These are phyloP conservation scores for Epithele typhae DNA, from an alignment of 768 basidiomycete genomes.

Conservation along the genomic window DNA sequence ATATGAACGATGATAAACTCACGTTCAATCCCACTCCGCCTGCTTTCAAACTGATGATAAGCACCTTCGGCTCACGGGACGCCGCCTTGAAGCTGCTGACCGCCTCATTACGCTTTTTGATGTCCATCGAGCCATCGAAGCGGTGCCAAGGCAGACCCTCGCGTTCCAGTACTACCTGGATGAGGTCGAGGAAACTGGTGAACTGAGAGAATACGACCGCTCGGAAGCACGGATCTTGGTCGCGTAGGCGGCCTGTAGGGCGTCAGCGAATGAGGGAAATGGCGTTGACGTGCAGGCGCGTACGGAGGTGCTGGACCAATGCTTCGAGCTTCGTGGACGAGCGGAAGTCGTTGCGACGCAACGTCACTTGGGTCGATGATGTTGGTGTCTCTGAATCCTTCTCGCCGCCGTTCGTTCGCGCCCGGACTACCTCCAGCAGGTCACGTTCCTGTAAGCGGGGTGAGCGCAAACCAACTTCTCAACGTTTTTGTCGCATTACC, in stretches of 20 bases:
- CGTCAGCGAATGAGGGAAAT: not conserved
- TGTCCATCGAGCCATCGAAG: constrained; percentile 91
- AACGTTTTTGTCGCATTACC: constrained; percentile 26
- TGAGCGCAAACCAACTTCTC: too few relatives aligned
- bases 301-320: constrained; percentile 67
- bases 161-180: constrained; percentile 64
- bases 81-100: constrained; percentile 72
- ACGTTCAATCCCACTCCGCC: constrained; percentile 92
- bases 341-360: constrained; percentile 79
- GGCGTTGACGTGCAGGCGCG: constrained; percentile 22
- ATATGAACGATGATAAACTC: constrained; percentile 19
- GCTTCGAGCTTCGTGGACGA: constrained; percentile 92
- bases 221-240: constrained; percentile 73
- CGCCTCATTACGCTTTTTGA: constrained; percentile 73
- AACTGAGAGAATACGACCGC: constrained; percentile 91
- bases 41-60: constrained; percentile 80
- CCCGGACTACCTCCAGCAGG: constrained; percentile 61
- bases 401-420: constrained; percentile 15
- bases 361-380: constrained; percentile 36
- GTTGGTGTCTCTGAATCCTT: constrained; percentile 16
- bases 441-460: constrained; percentile 51
- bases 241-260: constrained; percentile 56
- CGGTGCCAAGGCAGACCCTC: constrained; percentile 69
- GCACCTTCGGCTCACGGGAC: constrained; percentile 67
- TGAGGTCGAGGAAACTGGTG: constrained; percentile 82